Base-by-base conservation (phyloP, 306 rosid genomes). In the Acacia crassicarpa region DNA sequence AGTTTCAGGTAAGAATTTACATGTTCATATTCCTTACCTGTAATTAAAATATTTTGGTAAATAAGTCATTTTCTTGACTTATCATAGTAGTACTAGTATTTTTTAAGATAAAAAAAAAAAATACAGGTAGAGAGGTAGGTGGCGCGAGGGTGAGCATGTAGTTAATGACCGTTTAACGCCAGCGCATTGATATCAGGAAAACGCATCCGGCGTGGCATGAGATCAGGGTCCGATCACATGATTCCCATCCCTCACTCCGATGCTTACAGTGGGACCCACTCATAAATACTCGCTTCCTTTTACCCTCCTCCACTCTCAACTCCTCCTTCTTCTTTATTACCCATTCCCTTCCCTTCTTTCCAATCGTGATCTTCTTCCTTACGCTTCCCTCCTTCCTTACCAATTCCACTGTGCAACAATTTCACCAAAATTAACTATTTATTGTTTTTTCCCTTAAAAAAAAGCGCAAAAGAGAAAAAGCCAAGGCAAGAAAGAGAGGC, bases 171-270 rank as follows among this genome's bases (percentile, higher is more conserved):
- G 80, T 85, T 85, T 75, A 9, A 72, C 74, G 90, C 83, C 82
- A 75, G 72, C 82, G 51, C 48, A 68, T 23, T 16, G 46, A 1
- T 13, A 69, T 11, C 67, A 19, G 19, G 63, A 68, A 77, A 12
- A 14, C 4, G 46, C 2, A 13, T 25, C 69, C 83, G 85, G 84
- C 88, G 91, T 85, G 94, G 92, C 89, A 61, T 45, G 20, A 35
- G 78, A 9, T 4, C 1, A 79, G 22, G 75, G 79, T 71, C 65
- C 25, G 41, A 20, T 20, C 0, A 25, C 20, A 25, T 73, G 41
- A 38, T 38, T 38, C 8, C 41, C 8, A 38, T 59, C 58, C 27
- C 27, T 54, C 49, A 49, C 38, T 82, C 79, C 71, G 68, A 51
- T 49, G 40, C 9, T 30, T 51, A n/a, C 41, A 30, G 80, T 76